Evolutionary conservation across 305 asterid species (phyloP).

Genomic region (Fraxinus dipetala): DNA sequence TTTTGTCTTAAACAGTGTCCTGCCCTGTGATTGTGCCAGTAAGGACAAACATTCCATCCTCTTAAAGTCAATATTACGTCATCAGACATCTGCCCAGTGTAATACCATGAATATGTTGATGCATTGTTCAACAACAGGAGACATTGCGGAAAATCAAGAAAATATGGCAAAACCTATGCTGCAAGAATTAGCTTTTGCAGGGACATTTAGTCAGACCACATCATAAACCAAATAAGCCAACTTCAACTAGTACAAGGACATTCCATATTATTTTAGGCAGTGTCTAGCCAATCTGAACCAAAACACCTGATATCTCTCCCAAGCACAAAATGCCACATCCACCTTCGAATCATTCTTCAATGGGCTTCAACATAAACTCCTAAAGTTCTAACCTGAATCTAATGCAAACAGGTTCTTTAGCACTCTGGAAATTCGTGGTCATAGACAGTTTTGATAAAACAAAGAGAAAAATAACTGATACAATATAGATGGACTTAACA

Average conservation of each 20-base stretch:
- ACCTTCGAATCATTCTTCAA: neutral
- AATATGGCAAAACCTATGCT: neutral
- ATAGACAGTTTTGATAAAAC: neutral
- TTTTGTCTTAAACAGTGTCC: neutral
- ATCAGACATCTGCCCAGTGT: neutral
- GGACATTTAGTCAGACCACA: neutral
- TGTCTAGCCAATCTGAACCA: neutral
- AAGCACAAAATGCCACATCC: neutral
- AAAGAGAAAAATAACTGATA: neutral
- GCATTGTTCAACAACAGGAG: neutral
- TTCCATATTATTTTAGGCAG: neutral
- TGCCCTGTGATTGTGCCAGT: neutral
- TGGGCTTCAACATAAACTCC: neutral
- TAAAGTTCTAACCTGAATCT: neutral
- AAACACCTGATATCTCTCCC: neutral
- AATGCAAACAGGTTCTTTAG: neutral
- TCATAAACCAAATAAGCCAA: neutral
- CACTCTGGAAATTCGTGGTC: neutral
- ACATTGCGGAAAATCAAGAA: neutral
- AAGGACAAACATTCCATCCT: neutral
- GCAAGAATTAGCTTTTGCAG: neutral
- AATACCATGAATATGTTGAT: neutral
- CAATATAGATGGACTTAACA: too few species aligned
- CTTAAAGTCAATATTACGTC: neutral
- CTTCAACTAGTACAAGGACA: neutral